Evolutionary conservation across 169 alveolate species (phyloP), one percentile per base, ranked within the genome.

Genomic region (Cryptosporidium xiaoi): DNA sequence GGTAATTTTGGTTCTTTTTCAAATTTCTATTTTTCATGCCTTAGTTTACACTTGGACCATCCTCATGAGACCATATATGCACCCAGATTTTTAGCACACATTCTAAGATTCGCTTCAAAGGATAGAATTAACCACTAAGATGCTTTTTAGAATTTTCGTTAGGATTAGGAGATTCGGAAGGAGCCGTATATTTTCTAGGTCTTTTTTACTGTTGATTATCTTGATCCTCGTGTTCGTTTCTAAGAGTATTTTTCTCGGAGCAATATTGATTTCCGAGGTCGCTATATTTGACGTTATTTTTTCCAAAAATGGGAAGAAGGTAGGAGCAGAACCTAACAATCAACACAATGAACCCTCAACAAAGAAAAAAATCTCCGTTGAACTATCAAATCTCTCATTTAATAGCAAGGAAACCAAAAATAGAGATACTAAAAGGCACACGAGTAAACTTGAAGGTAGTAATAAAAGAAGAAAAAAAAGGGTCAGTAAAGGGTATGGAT

Each of bases 401-500:
- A 27, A 34, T 2, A 18, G 27, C 18, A 51, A 50, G 5, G 31
- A 29, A 31, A 4, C 16, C 20, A 3, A 64, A 8, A 7, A n/a
- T 0, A 69, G 56, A 33, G 56, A 16, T 24, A 40, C 18, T 2
- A 66, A 27, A 24, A 20, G 31, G 8, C 15, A 24, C 13, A 66
- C 3, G 15, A 29, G 48, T 2, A 18, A 20, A 2, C 13, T 5
- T 3, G 64, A 50, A 20, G 55, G 29, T 6, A 56, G 24, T 15
- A 53, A 33, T 5, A 12, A 18, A 3, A 53, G 67, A 33, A 69
- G 27, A 24, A 51, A 29, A 20, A 69, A 33, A 33, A 69, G 56
- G 51, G 56, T 51, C 15, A 69, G n/a, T 34, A 69, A 69, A 24
- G 83, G 83, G 27, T 69, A 56, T 56, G 83, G 83, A 1, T 69